These are phyloP conservation scores for Naganishia sp. DNA, from an alignment of 1,284 basidiomycete species.

Conservation along the genomic window DNA sequence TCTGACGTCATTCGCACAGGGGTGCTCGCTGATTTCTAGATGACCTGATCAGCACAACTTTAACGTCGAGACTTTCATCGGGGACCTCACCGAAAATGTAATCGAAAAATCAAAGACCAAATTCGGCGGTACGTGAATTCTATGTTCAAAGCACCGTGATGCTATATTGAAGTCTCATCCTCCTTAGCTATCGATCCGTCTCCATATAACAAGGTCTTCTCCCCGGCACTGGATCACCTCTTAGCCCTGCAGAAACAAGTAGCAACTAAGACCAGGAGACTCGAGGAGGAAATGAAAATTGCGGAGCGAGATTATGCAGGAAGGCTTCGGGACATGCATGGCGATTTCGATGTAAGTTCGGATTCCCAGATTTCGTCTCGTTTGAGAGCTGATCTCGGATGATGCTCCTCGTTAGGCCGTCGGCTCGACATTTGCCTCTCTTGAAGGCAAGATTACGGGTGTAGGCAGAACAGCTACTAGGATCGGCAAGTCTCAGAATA, in stretches of 20 bases:
- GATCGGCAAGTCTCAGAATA: slow-evolving; percentile 65
- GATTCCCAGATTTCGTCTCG: too few species aligned
- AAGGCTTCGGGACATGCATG: slow-evolving; percentile 86
- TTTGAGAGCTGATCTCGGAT: background rate
- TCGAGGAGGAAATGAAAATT: slow-evolving; percentile 86
- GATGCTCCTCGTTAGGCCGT: slow-evolving; percentile 62
- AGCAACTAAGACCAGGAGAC: slow-evolving; percentile 80
- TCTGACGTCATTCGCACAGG: background rate
- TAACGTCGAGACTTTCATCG: slow-evolving; percentile 86
- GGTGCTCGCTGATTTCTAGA: background rate
- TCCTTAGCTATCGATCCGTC: slow-evolving; percentile 82
- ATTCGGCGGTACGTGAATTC: slow-evolving; percentile 68
- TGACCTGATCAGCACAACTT: slow-evolving; percentile 55
- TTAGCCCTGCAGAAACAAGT: slow-evolving; percentile 83
- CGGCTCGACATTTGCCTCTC: slow-evolving; percentile 74
- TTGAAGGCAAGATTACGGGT: slow-evolving; percentile 85
- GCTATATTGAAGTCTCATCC: background rate
- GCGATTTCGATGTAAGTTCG: slow-evolving; percentile 73
- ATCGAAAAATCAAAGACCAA: slow-evolving; percentile 78
- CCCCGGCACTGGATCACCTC: slow-evolving; percentile 82
- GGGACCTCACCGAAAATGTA: slow-evolving; percentile 77
- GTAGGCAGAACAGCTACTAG: slow-evolving; percentile 92
- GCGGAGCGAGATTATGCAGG: slow-evolving; percentile 92
- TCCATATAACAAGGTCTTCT: slow-evolving; percentile 90
- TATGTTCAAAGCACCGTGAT: slow-evolving; percentile 13